Conservation (phyloP, 164 flowering plant genomes). For the Vitis rupestris region DNA sequence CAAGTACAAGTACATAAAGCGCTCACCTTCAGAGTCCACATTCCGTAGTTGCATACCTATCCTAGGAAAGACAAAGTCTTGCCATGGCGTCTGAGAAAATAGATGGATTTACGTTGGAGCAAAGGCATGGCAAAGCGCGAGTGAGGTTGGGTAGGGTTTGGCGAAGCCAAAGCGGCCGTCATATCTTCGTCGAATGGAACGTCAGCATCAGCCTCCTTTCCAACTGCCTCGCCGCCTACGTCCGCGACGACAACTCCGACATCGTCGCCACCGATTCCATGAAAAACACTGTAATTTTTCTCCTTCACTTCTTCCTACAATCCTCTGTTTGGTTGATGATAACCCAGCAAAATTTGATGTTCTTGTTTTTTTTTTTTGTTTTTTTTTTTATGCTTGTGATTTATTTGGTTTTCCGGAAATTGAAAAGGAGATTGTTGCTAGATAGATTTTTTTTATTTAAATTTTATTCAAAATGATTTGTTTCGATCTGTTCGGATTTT, state of each 20-base stretch:
- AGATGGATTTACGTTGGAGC: constrained; percentile 61
- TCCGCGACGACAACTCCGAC: constrained; percentile 72
- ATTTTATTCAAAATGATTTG: too few relatives aligned
- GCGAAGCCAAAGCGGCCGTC: constrained; percentile 50
- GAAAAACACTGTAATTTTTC: constrained; percentile 80
- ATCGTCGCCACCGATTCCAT: constrained; percentile 97
- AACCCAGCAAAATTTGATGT: background rate
- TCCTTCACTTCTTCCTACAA: background rate
- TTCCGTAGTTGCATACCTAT: too few relatives aligned
- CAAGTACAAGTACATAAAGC: too few relatives aligned
- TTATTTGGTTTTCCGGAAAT: too few relatives aligned
- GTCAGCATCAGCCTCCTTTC: constrained; percentile 75
- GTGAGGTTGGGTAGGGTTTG: constrained; percentile 92
- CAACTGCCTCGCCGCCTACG: constrained; percentile 66
- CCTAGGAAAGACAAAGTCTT: background rate
- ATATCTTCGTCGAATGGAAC: constrained; percentile 80
- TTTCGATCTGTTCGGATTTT: too few relatives aligned
- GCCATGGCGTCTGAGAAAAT: constrained; percentile 30
- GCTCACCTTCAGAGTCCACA: too few relatives aligned
- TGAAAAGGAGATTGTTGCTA: too few relatives aligned
- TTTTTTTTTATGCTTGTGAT: constrained; percentile 5
- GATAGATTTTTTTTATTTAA: too few relatives aligned
- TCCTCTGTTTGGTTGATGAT: background rate
- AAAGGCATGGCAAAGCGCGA: constrained; percentile 82
- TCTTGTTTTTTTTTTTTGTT: background rate